Conservation (phyloP, 805 yeast species). For the Pichia eremophila region DNA sequence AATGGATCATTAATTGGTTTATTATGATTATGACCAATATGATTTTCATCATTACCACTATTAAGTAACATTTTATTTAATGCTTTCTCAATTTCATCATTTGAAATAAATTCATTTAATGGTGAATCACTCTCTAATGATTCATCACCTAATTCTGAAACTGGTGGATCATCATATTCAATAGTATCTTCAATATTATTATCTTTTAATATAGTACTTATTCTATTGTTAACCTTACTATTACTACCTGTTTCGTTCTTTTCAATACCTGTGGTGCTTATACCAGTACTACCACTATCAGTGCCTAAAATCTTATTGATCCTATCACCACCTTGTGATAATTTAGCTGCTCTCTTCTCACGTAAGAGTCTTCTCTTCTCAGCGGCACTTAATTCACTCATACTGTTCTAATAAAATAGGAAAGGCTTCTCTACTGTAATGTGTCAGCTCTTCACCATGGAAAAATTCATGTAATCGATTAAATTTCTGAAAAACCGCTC, state of each 20-base stretch:
- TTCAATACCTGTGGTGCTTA: background rate
- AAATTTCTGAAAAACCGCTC: too few species aligned
- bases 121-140: slow-evolving; percentile 11
- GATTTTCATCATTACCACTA: background rate
- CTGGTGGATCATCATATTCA: slow-evolving; percentile 10
- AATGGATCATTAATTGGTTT: slow-evolving; percentile 3
- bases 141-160: slow-evolving; percentile 8
- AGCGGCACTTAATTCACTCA: slow-evolving; percentile 34
- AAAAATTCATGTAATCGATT: too few species aligned
- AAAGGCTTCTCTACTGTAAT: too few species aligned
- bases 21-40: slow-evolving; percentile 2
- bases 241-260: too few species aligned
- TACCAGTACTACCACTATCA: background rate
- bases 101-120: slow-evolving; percentile 2
- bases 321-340: slow-evolving; percentile 46
- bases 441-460: too few species aligned
- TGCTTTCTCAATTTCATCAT: slow-evolving; percentile 1
- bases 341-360: slow-evolving; percentile 58
- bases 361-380: slow-evolving; percentile 50
- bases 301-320: slow-evolving; percentile 39
- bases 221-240: background rate
- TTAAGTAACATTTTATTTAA: slow-evolving; percentile 3
- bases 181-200: background rate
- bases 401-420: background rate
- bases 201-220: background rate